These are phyloP conservation scores for Starmera quercuum DNA, from an alignment of 805 yeast genomes.

Conservation along the genomic window DNA sequence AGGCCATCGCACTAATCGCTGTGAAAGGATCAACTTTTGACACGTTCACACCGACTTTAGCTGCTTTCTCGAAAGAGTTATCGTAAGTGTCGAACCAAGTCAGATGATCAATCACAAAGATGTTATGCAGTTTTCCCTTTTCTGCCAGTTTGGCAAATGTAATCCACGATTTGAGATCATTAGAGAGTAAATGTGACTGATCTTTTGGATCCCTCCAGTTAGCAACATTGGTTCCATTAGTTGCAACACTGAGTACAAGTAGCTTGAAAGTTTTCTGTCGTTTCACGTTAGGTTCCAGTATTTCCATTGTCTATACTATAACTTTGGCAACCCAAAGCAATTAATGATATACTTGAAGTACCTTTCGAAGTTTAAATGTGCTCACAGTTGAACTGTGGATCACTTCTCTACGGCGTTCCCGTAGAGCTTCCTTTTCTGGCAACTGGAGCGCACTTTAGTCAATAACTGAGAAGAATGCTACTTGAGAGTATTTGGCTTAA, in stretches of 20 bases:
- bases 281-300: too few relatives aligned
- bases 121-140: slow-evolving; percentile 24
- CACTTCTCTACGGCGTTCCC: too few relatives aligned
- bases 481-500: too few relatives aligned
- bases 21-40: slow-evolving; percentile 25
- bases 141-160: slow-evolving; percentile 27
- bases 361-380: too few relatives aligned
- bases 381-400: too few relatives aligned
- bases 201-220: slow-evolving; percentile 21
- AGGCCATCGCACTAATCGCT: slow-evolving; percentile 27
- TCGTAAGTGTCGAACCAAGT: slow-evolving; percentile 29
- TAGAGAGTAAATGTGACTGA: slow-evolving; percentile 11
- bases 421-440: too few relatives aligned
- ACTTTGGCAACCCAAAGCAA: too few relatives aligned
- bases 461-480: too few relatives aligned
- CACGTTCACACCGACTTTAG: slow-evolving; percentile 15
- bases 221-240: background rate
- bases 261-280: background rate
- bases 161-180: slow-evolving; percentile 24
- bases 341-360: too few relatives aligned
- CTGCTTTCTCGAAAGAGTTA: slow-evolving; percentile 21
- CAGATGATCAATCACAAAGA: slow-evolving; percentile 28
- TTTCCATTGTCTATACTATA: too few relatives aligned
- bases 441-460: too few relatives aligned
- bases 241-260: background rate